These are phyloP conservation scores for Leccinum olivaceopallidum DNA, from an alignment of 768 basidiomycete genomes.

Conservation along the genomic window DNA sequence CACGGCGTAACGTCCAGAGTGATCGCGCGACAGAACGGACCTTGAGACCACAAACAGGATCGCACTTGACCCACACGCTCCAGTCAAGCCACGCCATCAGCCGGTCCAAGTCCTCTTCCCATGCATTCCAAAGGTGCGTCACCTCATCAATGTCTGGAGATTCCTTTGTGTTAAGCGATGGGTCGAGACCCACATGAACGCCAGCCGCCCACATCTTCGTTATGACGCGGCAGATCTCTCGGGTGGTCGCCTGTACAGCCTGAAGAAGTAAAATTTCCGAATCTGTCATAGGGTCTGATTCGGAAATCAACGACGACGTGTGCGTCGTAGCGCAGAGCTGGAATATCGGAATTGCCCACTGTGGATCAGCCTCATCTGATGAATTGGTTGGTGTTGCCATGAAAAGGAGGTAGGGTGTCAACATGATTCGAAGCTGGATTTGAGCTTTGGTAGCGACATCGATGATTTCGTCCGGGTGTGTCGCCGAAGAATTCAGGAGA, in stretches of 20 bases:
- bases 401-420: conserved; percentile 31
- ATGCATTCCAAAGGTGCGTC: conserved; percentile 23
- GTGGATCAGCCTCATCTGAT: not conserved
- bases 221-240: conserved; percentile 47
- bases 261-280: conserved; percentile 31
- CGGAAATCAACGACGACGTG: conserved; percentile 13
- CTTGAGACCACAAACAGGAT: conserved; percentile 45
- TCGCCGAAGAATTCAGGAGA: conserved; percentile 19
- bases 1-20: too few species aligned
- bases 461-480: conserved; percentile 3
- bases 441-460: conserved; percentile 16
- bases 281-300: conserved; percentile 20
- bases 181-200: conserved; percentile 20
- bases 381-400: conserved; percentile 8
- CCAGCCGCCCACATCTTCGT: conserved; percentile 51
- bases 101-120: conserved; percentile 35
- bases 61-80: conserved; percentile 50
- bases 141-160: conserved; percentile 3
- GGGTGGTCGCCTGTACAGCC: conserved; percentile 35
- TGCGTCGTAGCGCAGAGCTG: conserved; percentile 31
- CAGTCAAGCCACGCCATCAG: conserved; percentile 56
- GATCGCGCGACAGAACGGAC: conserved; percentile 30
- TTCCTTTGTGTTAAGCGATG: conserved; percentile 2
- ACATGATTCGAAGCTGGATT: conserved; percentile 28
- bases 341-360: conserved; percentile 36